phyloP scores from a whole-genome alignment of 345 rosid genomes.

The Streptanthus diversifolius region DNA sequence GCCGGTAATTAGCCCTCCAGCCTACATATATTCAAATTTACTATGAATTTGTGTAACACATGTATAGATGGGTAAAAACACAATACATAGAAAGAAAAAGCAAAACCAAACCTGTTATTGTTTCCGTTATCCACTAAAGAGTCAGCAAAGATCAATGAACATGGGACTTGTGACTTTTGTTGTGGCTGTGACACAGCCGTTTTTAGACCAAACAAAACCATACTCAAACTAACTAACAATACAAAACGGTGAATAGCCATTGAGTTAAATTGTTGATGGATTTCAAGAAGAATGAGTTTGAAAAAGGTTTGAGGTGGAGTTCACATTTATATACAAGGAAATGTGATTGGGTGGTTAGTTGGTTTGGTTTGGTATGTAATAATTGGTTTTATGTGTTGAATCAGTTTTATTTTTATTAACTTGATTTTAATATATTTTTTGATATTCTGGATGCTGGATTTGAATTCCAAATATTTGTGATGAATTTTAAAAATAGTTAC shows the following conservation, averaged over 20 bases:
- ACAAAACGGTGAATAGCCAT: conserved; percentile 18
- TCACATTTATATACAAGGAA: conserved; percentile 12
- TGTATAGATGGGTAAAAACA: not conserved
- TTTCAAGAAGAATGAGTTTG: conserved; percentile 8
- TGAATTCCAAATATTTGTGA: too few relatives aligned
- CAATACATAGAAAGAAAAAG: not conserved
- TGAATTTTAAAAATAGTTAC: too few relatives aligned
- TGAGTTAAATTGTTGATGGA: not conserved
- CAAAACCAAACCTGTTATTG: conserved; percentile 48
- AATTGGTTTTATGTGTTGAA: conserved; percentile 30
- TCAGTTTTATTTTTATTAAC: too few relatives aligned
- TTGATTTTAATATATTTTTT: too few relatives aligned
- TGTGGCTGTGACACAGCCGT: conserved; percentile 40
- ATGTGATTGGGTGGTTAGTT: conserved; percentile 25
- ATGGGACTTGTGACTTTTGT: conserved; percentile 58
- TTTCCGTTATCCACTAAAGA: conserved; percentile 92
- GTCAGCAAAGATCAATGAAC: conserved; percentile 87
- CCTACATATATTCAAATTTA: conserved; percentile 5
- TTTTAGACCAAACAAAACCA: conserved; percentile 28
- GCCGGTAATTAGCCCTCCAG: conserved; percentile 75
- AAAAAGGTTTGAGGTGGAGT: conserved; percentile 10
- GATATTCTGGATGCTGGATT: too few relatives aligned
- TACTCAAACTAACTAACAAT: conserved; percentile 23
- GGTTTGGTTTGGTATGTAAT: conserved; percentile 21
- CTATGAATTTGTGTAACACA: not conserved